Evolutionary conservation across 2,329 filamentous ascomycete species (phyloP).

Genomic region (Thermochaetoides dissita): DNA sequence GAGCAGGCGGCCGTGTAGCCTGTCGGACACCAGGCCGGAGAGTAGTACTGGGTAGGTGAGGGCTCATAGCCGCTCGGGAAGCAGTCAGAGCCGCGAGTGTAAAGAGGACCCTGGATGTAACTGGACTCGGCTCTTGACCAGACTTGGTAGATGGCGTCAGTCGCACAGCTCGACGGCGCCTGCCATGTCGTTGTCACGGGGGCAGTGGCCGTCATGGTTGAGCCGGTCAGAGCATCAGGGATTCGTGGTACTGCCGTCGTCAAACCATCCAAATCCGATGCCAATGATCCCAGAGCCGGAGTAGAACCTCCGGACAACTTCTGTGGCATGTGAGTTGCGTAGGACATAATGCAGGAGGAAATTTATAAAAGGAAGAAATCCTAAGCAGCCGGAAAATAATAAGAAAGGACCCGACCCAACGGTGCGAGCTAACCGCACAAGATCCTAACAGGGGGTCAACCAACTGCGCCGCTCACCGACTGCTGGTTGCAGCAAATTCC

Average conservation of each 20-base stretch:
- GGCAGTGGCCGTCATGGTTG: conserved; percentile 15
- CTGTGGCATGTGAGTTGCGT: neutral
- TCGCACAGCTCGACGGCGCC: conserved; percentile 16
- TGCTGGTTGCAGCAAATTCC: too few species aligned
- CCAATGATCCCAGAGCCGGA: neutral
- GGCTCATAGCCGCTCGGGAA: conserved; percentile 17
- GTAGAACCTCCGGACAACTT: too few species aligned
- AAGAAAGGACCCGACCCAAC: conserved; percentile 4
- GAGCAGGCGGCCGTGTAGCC: conserved; percentile 19
- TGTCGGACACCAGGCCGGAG: conserved; percentile 16
- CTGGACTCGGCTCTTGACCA: conserved; percentile 10
- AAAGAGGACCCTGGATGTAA: conserved; percentile 17
- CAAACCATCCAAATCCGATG: conserved; percentile 5
- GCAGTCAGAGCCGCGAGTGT: conserved; percentile 12
- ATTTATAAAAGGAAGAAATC: neutral
- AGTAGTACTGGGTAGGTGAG: conserved; percentile 16
- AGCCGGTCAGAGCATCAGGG: conserved; percentile 8
- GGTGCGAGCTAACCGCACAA: conserved; percentile 2
- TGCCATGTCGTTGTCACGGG: conserved; percentile 18
- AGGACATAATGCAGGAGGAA: neutral
- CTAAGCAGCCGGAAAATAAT: neutral
- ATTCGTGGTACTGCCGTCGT: conserved; percentile 2
- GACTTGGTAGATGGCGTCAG: conserved; percentile 16
- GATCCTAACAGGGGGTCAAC: conserved; percentile 1
- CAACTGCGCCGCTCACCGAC: too few species aligned